Percentiles rank a stretch among this genome's conserved stretches.
Evolutionary conservation across 2,329 filamentous ascomycete species (phyloP).

Genomic region (Stagonosporopsis cucurbitacearum): DNA sequence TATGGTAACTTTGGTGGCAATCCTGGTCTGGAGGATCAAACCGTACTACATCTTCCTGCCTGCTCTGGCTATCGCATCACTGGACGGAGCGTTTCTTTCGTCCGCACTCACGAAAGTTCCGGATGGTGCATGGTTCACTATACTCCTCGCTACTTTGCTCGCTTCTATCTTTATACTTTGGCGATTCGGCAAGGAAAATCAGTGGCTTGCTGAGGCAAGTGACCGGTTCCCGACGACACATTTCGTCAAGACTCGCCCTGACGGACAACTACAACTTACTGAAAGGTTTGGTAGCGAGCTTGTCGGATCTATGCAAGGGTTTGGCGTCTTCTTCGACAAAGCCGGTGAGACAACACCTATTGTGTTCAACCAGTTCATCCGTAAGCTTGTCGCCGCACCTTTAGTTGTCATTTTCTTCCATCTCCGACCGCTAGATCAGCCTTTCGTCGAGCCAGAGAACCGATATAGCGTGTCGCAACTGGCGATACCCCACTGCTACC

Average conservation of each 20-base stretch:
- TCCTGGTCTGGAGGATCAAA: slow-evolving; percentile 73
- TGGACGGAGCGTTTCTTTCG: slow-evolving; percentile 74
- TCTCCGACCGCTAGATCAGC: slow-evolving; percentile 67
- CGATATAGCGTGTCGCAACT: slow-evolving; percentile 57
- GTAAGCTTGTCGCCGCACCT: slow-evolving; percentile 71
- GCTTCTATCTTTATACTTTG: slow-evolving; percentile 73
- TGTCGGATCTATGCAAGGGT: slow-evolving; percentile 55
- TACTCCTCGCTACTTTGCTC: slow-evolving; percentile 68
- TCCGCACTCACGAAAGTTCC: slow-evolving; percentile 76
- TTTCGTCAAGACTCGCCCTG: slow-evolving; percentile 47
- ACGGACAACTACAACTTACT: slow-evolving; percentile 48
- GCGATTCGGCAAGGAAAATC: slow-evolving; percentile 79
- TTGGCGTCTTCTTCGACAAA: slow-evolving; percentile 82
- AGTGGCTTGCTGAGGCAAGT: slow-evolving; percentile 72
- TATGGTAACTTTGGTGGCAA: slow-evolving; percentile 73
- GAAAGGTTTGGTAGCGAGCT: slow-evolving; percentile 46
- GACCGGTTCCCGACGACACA: slow-evolving; percentile 60
- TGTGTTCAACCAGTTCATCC: slow-evolving; percentile 75
- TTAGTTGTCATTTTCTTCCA: slow-evolving; percentile 77
- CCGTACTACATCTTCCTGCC: slow-evolving; percentile 65
- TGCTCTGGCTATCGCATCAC: slow-evolving; percentile 68
- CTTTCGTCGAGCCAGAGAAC: slow-evolving; percentile 52
- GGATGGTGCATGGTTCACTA: slow-evolving; percentile 78
- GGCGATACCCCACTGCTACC: slow-evolving; percentile 69
- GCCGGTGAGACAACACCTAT: slow-evolving; percentile 68